Evolutionary conservation across 192 early-diverging fungal genomes (phyloP), one percentile per base, ranked within the genome.

Genomic region (Geranomyces michiganensis): DNA sequence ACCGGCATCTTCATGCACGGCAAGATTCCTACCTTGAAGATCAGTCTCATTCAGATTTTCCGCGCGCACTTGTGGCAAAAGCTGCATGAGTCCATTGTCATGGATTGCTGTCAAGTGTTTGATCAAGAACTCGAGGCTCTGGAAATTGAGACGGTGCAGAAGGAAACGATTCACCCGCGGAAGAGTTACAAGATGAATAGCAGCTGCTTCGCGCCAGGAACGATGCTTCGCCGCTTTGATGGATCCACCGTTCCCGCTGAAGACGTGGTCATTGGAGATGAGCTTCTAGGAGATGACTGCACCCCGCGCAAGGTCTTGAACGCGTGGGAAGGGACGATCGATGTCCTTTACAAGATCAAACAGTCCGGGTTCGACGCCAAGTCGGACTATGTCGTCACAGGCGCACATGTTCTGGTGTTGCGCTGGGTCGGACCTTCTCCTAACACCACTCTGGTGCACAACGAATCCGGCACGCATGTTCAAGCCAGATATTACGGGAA

Each of bases 1-100:
- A 99, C 97, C 8, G 97, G 97, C 79, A 99, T 99, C 56, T 99
- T 98, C 75, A 99, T 99, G 97, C 96, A 99, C 82, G 97, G 97
- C 71, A 99, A 99, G 82, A 95, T 99, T 72, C 97, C 97, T 17
- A 99, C 97, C 0, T 87, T 99, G 8, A 99, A 99, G 88, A 97
- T 99, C 76, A 97, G 95, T 6, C 84, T 98, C 45, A 97, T 99
- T 84, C 96, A 97, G 76, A 91, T 99, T 72, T 98, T 99, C 90
- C 88, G 97, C 70, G 94, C 95, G 47, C 96, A 97, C 82, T 93
- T 97, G 81, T 97, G 96, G 95, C 96, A 97, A 82, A 97, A 97
- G 85, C 92, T 94, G 62, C 96, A 96, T 82, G 94, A 96, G 78
- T 90, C 87, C 1, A 73, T 76, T 21, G 68, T 76, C 43, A 76